Base-by-base conservation (phyloP, 2,329 filamentous ascomycete genomes). In the Metarhizium rileyi region DNA sequence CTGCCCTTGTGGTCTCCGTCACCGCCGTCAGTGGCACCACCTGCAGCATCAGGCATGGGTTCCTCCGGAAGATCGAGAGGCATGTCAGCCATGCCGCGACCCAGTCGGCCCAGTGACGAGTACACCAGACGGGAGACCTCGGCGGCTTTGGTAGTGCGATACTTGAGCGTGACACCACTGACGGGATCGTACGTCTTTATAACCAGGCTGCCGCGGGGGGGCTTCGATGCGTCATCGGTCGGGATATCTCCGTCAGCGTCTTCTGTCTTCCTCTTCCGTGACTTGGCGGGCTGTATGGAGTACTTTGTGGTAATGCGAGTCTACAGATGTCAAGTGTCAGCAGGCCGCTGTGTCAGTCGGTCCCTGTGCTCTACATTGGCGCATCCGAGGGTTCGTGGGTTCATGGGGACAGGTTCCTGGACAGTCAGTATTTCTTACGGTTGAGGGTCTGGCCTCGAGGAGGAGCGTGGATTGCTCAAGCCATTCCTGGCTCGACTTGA, bases 291-390 rank as follows among this genome's bases (percentile, higher is more conserved):
- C 30, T 74, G 71, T 65, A 91, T 82, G 64, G 81, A 84, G 80
- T 97, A 98, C 75, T 87, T 90, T 55, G 90, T 95, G 57, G 89
- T 94, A 71, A 97, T 88, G 62, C 83, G 81, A 44, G 91, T 90
- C 90, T 96, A 61, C 26, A 22, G 23, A 20, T 22, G 18, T 20
- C 38, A 47, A 50, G 56, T n/a, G 18, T 38, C 35, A 38, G 35
- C 35, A 28, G 12, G 8, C 27, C 5, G 5, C 27, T 28, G 8
- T 28, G 27, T 28, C 27, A 28, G 8, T 28, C 27, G 12, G 27
- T 28, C 8, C 27, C 27, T 28, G 27, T 10, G 4, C n/a, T n/a
- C n/a, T n/a, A n/a, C n/a, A n/a, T n/a, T n/a, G n/a, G n/a, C n/a
- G n/a, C n/a, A n/a, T n/a, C n/a, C n/a, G n/a, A n/a, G n/a, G n/a